These are phyloP conservation scores for Metschnikowia anglica DNA, from an alignment of 805 yeast species.

Conservation along the genomic window DNA sequence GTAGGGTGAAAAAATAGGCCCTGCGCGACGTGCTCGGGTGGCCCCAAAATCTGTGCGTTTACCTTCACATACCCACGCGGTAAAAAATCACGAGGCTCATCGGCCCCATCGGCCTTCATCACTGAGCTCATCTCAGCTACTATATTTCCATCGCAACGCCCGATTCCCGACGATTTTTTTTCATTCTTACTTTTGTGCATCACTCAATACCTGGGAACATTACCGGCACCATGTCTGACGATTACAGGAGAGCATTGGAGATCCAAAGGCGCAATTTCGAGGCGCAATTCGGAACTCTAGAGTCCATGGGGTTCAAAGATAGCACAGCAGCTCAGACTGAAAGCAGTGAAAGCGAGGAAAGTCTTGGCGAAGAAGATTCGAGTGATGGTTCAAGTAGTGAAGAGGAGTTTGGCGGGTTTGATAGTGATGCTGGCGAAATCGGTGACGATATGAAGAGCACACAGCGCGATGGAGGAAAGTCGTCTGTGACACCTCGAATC, in stretches of 20 bases:
- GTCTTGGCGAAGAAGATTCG: slow-evolving; percentile 12
- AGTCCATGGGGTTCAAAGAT: slow-evolving; percentile 53
- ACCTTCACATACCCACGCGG: no score
- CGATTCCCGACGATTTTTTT: no score
- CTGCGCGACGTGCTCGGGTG: no score
- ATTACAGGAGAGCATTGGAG: slow-evolving; percentile 43
- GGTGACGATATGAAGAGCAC: neutral
- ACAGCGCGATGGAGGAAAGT: neutral
- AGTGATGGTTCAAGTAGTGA: slow-evolving; percentile 7
- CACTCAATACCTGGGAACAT: no score
- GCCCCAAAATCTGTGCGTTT: no score
- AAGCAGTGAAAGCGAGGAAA: slow-evolving; percentile 4
- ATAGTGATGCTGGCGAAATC: slow-evolving; percentile 8
- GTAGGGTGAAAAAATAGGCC: no score
- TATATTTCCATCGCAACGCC: no score
- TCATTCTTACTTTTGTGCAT: no score
- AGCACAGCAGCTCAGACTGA: slow-evolving; percentile 10
- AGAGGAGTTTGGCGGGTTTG: slow-evolving; percentile 19
- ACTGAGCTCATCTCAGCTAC: no score
- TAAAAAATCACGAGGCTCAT: no score
- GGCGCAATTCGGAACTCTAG: slow-evolving; percentile 61
- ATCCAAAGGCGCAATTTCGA: slow-evolving; percentile 59
- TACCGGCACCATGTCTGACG: slow-evolving; percentile 24
- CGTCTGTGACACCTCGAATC: slow-evolving; percentile 1
- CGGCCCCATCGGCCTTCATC: no score